Percentiles rank a stretch among this genome's conserved stretches.
Evolutionary conservation across 2,329 filamentous ascomycete species (phyloP).

Genomic region (Apiospora koreana): DNA sequence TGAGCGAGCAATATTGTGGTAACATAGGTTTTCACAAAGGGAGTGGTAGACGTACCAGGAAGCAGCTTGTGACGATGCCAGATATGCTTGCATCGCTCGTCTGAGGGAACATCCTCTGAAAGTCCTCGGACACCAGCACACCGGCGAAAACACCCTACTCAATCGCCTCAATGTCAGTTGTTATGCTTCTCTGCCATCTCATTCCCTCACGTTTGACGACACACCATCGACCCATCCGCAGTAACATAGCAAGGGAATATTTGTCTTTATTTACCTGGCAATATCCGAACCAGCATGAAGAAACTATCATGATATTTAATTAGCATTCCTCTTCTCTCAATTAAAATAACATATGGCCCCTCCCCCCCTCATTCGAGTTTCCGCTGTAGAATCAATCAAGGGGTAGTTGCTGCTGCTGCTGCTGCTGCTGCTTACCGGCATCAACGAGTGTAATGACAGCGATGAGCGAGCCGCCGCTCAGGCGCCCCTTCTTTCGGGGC

Average conservation of each 20-base stretch:
- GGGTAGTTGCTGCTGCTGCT: slow-evolving; percentile 9
- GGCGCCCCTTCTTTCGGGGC: neutral
- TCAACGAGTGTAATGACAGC: slow-evolving; percentile 32
- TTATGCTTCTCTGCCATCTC: slow-evolving; percentile 10
- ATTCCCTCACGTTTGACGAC: neutral
- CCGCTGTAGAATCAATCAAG: slow-evolving; percentile 22
- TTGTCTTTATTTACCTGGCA: slow-evolving; percentile 24
- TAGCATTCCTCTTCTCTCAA: neutral
- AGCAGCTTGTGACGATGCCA: slow-evolving; percentile 45
- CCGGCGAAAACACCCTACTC: slow-evolving; percentile 44
- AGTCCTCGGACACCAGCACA: slow-evolving; percentile 42
- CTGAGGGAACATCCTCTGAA: slow-evolving; percentile 38
- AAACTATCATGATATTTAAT: slow-evolving; percentile 21
- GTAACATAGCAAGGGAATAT: neutral
- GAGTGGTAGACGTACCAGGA: slow-evolving; percentile 35
- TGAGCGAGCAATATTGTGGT: neutral
- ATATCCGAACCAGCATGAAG: slow-evolving; percentile 33
- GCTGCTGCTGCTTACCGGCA: slow-evolving; percentile 28
- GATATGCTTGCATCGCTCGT: slow-evolving; percentile 40
- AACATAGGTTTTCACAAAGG: too few species aligned
- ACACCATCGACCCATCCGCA: neutral
- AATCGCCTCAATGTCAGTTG: neutral
- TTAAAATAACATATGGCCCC: neutral
- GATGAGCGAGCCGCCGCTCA: slow-evolving; percentile 24
- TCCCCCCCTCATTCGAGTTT: slow-evolving; percentile 13